phyloP scores from a whole-genome alignment of 192 early-diverging fungal species.

The Backusella parvicylindrica region DNA sequence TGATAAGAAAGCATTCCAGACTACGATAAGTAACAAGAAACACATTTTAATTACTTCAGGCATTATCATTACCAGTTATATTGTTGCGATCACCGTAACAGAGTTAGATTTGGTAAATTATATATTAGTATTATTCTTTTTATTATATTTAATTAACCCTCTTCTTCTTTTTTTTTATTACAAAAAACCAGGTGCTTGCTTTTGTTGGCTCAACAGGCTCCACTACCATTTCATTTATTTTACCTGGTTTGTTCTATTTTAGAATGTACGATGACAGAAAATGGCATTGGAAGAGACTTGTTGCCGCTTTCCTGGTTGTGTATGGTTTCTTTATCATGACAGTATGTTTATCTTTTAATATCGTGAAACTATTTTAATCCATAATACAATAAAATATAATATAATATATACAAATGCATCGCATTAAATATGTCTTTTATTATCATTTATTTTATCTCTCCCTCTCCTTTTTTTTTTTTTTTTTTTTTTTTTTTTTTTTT shows the following conservation, averaged over 20 bases:
- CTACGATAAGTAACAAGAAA: conserved; percentile 19
- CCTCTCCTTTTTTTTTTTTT: background rate
- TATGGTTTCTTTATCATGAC: conserved; percentile 81
- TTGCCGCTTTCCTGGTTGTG: conserved; percentile 54
- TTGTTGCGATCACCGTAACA: conserved; percentile 71
- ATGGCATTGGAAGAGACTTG: conserved; percentile 64
- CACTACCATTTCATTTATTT: conserved; percentile 93
- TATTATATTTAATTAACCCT: background rate
- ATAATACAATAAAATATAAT: background rate
- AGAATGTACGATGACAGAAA: conserved; percentile 60
- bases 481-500: background rate
- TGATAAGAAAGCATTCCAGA: background rate
- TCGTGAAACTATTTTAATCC: conserved; percentile 24
- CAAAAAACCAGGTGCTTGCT: conserved; percentile 57
- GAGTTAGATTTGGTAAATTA: conserved; percentile 68
- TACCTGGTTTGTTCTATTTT: conserved; percentile 93
- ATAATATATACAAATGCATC: background rate
- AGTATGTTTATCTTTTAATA: conserved; percentile 69
- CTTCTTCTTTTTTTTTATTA: background rate
- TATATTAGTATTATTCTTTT: no score
- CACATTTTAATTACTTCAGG: conserved; percentile 61
- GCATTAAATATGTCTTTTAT: background rate
- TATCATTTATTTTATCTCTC: background rate
- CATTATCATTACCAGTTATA: conserved; percentile 67
- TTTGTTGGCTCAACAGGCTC: conserved; percentile 97